phyloP scores from a whole-genome alignment of 805 yeast species.

The Candida nanaspora region DNA sequence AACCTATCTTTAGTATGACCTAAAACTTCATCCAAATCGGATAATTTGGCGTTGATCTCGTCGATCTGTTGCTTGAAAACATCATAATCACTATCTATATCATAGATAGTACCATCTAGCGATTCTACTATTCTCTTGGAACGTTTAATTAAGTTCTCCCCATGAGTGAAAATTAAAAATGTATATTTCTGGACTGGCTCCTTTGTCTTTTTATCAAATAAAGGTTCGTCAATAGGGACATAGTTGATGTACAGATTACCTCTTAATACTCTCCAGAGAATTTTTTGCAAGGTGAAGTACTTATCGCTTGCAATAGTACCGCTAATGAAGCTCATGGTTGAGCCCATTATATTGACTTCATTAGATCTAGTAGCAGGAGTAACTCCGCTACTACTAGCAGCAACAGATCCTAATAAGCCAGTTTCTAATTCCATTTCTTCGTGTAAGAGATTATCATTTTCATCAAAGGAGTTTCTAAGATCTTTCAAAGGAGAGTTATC shows the following conservation, averaged over 20 bases:
- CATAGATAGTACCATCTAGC: constrained; percentile 70
- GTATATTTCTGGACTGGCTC: constrained; percentile 62
- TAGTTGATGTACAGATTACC: constrained; percentile 84
- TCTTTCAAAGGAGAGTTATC: constrained; percentile 19
- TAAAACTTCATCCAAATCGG: constrained; percentile 44
- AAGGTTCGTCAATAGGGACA: constrained; percentile 62
- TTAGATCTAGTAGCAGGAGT: constrained; percentile 24
- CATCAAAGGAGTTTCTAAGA: constrained; percentile 17
- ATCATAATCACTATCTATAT: constrained; percentile 39
- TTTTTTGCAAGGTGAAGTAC: constrained; percentile 66
- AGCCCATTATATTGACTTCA: constrained; percentile 25
- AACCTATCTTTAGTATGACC: constrained; percentile 61
- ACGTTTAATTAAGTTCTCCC: constrained; percentile 59
- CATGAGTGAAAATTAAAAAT: constrained; percentile 89
- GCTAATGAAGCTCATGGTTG: constrained; percentile 46
- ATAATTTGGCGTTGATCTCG: constrained; percentile 38
- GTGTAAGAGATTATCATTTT: constrained; percentile 15
- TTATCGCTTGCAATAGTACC: constrained; percentile 77
- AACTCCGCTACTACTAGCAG: neutral
- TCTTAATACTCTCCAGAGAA: constrained; percentile 86
- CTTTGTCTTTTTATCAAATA: constrained; percentile 52
- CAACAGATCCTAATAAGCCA: constrained; percentile 6
- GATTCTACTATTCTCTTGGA: constrained; percentile 81
- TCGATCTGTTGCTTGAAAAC: constrained; percentile 39
- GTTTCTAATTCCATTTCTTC: constrained; percentile 17